A percentile compares a stretch with the other conserved stretches of the same genome.
phyloP scores from a whole-genome alignment of 257 asterid genomes.

The Capsicum pubescens region DNA sequence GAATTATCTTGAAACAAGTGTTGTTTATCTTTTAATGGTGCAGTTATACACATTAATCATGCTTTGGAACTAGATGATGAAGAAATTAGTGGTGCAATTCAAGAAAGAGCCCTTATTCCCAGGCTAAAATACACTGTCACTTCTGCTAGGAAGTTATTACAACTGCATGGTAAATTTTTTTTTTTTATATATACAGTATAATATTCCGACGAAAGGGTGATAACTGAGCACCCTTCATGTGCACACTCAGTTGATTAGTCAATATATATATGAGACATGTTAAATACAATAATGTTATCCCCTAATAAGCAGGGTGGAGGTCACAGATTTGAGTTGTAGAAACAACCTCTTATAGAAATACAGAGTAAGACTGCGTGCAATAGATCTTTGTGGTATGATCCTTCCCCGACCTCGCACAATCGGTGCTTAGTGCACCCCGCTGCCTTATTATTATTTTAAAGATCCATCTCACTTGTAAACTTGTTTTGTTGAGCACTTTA shows the following conservation, averaged over 20 bases:
- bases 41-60: conserved; percentile 44
- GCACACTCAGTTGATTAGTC: not conserved
- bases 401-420: too few species aligned
- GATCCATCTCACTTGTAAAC: not conserved
- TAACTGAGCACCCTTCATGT: not conserved
- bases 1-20: not conserved
- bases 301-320: too few species aligned
- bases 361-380: too few species aligned
- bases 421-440: too few species aligned
- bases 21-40: conserved; percentile 25
- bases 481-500: not conserved
- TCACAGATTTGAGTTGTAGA: too few species aligned
- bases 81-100: conserved; percentile 35
- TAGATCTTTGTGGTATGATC: too few species aligned
- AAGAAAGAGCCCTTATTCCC: conserved; percentile 40
- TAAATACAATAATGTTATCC: too few species aligned
- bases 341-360: too few species aligned
- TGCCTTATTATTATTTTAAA: too few species aligned
- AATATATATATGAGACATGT: too few species aligned
- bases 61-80: conserved; percentile 48
- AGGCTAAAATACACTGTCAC: conserved; percentile 33
- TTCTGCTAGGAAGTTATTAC: conserved; percentile 43
- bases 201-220: not conserved
- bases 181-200: not conserved
- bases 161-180: conserved; percentile 30